Evolutionary conservation across 805 yeast genomes (phyloP), one percentile per base, ranked within the genome.

Genomic region (Torulaspora gathmanii): DNA sequence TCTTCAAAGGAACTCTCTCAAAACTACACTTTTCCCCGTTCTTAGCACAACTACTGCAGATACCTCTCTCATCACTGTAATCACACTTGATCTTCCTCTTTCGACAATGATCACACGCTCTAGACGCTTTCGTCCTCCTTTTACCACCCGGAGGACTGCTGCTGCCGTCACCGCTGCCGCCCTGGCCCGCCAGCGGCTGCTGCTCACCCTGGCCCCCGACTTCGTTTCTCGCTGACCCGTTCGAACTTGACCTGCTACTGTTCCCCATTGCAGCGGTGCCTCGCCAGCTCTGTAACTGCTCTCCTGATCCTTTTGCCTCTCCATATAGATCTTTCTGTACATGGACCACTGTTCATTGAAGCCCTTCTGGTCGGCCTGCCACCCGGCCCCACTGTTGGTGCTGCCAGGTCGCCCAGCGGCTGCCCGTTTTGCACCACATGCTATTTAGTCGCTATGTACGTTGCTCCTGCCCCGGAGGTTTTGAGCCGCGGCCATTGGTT

Each of bases 71-170:
- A 4, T 71, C 64, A 20, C 73, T 73, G 17, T 85, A 87, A 60
- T 84, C 80, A 65, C 95, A 85, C 44, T 78, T 72, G 17, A 84
- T 74, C 59, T 85, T 85, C 62, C 83, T 83, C 37, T 84, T 71
- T 29, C 93, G 72, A 61, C 93, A 85, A 44, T 82, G 80, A 60
- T 85, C 95, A 60, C 95, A 85, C 1, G 91, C 93, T 42, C 95
- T 64, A 1, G 89, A 82, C 0, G 84, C 88, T 60, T 85, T 85
- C 7, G 83, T 73, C 45, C 90, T 56, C 56, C 83, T 82, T 40
- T 85, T 71, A 13, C 22, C 16, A 2, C 29, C 23, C 20, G 47
- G 29, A n/a, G 42, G 40, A 34, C 52, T 46, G 16, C 31, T 33
- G 10, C 38, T 41, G 36, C 42, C 33, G 17, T 30, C 33, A 30